Conservation (phyloP, 768 basidiomycete species). For the Daedaleopsis nitida region DNA sequence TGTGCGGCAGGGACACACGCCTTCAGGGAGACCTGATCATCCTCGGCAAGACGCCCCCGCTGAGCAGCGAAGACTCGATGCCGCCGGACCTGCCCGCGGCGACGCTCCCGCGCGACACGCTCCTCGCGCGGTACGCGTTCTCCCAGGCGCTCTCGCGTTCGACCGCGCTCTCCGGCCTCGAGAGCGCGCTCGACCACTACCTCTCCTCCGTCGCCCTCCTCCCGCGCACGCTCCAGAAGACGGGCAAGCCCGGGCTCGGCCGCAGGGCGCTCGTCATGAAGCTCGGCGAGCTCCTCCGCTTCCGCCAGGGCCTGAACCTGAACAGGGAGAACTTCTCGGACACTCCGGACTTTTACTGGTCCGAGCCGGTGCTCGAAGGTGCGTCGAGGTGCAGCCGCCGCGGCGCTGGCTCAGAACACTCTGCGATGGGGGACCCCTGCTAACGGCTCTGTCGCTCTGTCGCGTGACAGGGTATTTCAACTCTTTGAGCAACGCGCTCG, state of each 20-base stretch:
- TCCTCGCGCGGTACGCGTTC: conserved; percentile 87
- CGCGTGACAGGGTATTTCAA: conserved; percentile 69
- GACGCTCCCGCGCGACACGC: conserved; percentile 65
- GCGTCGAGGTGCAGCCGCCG: conserved; percentile 23
- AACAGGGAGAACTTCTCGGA: conserved; percentile 89
- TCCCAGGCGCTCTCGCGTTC: conserved; percentile 91
- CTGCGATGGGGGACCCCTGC: no score
- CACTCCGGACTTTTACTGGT: conserved; percentile 93
- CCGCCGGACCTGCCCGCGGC: conserved; percentile 49
- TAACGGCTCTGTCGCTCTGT: neutral
- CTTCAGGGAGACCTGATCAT: conserved; percentile 93
- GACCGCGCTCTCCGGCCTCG: conserved; percentile 84
- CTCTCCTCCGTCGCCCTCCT: conserved; percentile 80
- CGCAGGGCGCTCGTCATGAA: conserved; percentile 88
- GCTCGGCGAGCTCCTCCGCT: conserved; percentile 87
- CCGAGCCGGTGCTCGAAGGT: conserved; percentile 89
- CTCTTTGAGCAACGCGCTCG: conserved; percentile 80
- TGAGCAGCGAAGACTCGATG: conserved; percentile 53
- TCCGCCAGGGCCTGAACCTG: conserved; percentile 90
- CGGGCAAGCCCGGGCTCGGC: conserved; percentile 82
- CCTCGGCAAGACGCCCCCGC: conserved; percentile 67
- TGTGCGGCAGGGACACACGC: conserved; percentile 69
- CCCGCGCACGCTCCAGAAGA: conserved; percentile 73
- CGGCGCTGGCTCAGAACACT: neutral
- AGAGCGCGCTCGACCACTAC: conserved; percentile 81